Base-by-base conservation (phyloP, 306 rosid species). In the Albizia julibrissin region DNA sequence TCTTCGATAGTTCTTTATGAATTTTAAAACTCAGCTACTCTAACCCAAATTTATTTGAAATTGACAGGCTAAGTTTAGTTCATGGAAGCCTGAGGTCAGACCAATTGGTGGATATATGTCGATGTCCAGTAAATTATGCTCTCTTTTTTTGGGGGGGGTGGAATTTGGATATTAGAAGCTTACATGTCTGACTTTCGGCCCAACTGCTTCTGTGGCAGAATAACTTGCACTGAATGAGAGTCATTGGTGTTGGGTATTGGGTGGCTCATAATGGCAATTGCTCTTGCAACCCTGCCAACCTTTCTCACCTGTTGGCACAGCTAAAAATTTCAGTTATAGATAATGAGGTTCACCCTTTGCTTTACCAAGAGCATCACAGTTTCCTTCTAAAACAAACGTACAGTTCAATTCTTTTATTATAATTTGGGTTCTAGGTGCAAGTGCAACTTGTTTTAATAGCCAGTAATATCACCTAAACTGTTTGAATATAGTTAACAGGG, bases 121-220 rank as follows among this genome's bases (percentile, higher is more conserved):
- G 16, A 43, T n/a, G 42, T 68, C 73, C 44, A 15, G 11, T 52
- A 19, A 52, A 52, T 6, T 5, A 52, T 19, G 10, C 59, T 21
- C 27, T 54, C 8, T 52, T 6, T 50, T 50, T 3, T 19, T 64
- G 29, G 9, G 47, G 21, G 64, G 44, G 22, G 61, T 15, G 24
- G 6, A 46, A 14, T 44, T 29, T 26, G 46, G 24, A 69, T 59
- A 59, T 22, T 54, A 39, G 50, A 90, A 87, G 59, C 98, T 91
- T 89, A 95, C 99, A 95, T 95, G 91, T 95, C 99, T n/a, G 99
- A 95, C 84, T 84, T 87, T 56, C 99, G 95, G 64, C 98, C 98
- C 90, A 95, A 82, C 87, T 95, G 99, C 86, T 93, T 95, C 87
- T 95, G 99, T 8, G 99, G 99, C 73, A 95, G 85, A 89, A 95